Evolutionary conservation across 1,139 yeast genomes (phyloP).

Genomic region (Geotrichum citri-aurantii): DNA sequence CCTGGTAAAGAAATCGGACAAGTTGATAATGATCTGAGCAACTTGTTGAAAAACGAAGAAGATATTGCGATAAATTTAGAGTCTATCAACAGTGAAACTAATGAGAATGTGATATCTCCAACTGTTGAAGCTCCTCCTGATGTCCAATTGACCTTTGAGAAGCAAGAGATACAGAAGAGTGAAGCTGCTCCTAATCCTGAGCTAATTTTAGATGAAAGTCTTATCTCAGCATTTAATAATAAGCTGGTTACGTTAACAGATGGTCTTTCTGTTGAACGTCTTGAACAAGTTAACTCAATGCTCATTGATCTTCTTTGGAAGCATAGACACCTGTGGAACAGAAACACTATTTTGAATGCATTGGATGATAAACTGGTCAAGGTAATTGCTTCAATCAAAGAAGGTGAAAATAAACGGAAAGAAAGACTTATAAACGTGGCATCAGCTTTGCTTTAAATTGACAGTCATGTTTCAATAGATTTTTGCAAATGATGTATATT

Average conservation of each 20-base stretch:
- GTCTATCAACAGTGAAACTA: not conserved
- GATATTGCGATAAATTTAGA: not conserved
- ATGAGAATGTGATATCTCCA: not conserved
- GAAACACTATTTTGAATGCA: conserved; percentile 36
- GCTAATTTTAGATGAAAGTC: conserved; percentile 32
- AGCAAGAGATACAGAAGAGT: not conserved
- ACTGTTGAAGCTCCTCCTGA: conserved; percentile 16
- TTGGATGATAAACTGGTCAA: conserved; percentile 21
- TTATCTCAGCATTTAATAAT: conserved; percentile 30
- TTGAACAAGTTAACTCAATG: conserved; percentile 69
- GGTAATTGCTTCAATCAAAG: conserved; percentile 18
- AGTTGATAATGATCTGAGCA: not conserved
- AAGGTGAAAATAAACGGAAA: conserved; percentile 4
- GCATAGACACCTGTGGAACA: conserved; percentile 62
- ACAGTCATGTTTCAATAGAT: not conserved
- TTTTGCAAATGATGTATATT: not conserved
- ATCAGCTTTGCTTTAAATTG: not conserved
- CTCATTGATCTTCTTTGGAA: conserved; percentile 74
- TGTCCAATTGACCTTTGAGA: conserved; percentile 17
- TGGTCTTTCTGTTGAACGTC: conserved; percentile 55
- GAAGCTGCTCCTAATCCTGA: conserved; percentile 6
- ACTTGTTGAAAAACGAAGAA: not conserved
- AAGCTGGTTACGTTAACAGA: conserved; percentile 42
- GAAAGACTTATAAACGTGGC: not conserved
- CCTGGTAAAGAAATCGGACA: not conserved